Base-by-base conservation (phyloP, 2,329 filamentous ascomycete species). In the Colletotrichum noveboracense region DNA sequence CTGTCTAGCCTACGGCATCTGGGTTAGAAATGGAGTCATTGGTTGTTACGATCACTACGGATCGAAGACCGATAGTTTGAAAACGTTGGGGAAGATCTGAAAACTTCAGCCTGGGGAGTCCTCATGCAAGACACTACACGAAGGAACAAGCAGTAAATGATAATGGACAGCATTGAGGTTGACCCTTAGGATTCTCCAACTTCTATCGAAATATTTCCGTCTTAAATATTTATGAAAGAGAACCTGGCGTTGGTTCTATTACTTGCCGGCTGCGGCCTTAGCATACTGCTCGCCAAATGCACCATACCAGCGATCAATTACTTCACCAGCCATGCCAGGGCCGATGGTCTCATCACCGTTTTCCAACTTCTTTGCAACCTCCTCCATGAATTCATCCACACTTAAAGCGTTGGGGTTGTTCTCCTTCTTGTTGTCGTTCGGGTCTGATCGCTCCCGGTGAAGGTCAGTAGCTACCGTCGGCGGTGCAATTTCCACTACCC, bases 341-440 rank as follows among this genome's bases (percentile, higher is more conserved):
- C 82, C 82, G 74, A 91, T 88, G 4, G 85, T 87, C 67, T 89
- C 88, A 9, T 87, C 83, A 0, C 88, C 89, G 2, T 80, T 81
- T 79, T 88, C 86, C 82, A 88, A 84, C 76, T 86, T 87, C 61
- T 79, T 78, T 1, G 81, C 77, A 2, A 91, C 82, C 67, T 88
- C 86, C 7, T 85, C 81, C 82, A 91, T 88, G 76, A 91, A 92
- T 80, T 92, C 90, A 1, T 89, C 87, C 6, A 91, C 80, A 1
- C 81, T 85, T 80, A 92, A 26, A 7, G 73, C 69, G 6, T 67
- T 6, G 2, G 77, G 77, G 48, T 89, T 90, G n/a, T 89, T 88
- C 7, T 87, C 82, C 82, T 91, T 92, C 82, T 91, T 92, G 71
- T 91, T 91, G 76, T 91, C 88, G 77, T 91, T 86, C 2, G 90